Evolutionary conservation across 2,329 filamentous ascomycete genomes (phyloP).

Genomic region (Verticillium dahliae): DNA sequence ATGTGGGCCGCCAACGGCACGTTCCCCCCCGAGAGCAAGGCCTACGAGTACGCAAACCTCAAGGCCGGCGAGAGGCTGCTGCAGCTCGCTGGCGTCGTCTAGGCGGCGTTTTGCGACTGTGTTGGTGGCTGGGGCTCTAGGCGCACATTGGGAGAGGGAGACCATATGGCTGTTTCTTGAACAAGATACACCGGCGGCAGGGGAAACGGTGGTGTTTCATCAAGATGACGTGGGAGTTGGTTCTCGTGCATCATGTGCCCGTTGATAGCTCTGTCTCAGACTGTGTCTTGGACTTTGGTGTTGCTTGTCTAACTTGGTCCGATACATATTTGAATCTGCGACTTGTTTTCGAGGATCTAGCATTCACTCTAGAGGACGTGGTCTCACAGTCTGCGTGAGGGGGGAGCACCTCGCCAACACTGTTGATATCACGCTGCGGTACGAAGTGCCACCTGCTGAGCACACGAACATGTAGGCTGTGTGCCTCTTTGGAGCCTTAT

Average conservation of each 20-base stretch:
- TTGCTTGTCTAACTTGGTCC: neutral
- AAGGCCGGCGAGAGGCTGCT: constrained; percentile 53
- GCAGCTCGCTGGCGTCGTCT: constrained; percentile 32
- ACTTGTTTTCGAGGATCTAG: neutral
- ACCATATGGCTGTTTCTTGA: neutral
- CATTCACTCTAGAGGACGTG: neutral
- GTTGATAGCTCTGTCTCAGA: neutral
- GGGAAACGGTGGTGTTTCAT: neutral
- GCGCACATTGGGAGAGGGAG: neutral
- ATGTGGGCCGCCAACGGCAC: constrained; percentile 86
- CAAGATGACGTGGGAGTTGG: neutral
- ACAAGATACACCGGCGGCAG: neutral
- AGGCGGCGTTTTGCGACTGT: neutral
- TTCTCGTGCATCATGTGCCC: neutral
- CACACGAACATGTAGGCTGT: too few relatives aligned
- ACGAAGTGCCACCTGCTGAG: too few relatives aligned
- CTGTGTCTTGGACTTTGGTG: neutral
- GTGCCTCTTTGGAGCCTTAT: too few relatives aligned
- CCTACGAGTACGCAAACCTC: constrained; percentile 58
- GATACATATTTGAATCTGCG: neutral
- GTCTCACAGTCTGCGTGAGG: too few relatives aligned
- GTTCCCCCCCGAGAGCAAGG: constrained; percentile 69
- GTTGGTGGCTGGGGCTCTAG: neutral
- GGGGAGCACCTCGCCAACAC: too few relatives aligned
- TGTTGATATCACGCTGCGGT: too few relatives aligned